Evolutionary conservation across 140 eudicot species (phyloP).

Genomic region (Flaveria floridana): DNA sequence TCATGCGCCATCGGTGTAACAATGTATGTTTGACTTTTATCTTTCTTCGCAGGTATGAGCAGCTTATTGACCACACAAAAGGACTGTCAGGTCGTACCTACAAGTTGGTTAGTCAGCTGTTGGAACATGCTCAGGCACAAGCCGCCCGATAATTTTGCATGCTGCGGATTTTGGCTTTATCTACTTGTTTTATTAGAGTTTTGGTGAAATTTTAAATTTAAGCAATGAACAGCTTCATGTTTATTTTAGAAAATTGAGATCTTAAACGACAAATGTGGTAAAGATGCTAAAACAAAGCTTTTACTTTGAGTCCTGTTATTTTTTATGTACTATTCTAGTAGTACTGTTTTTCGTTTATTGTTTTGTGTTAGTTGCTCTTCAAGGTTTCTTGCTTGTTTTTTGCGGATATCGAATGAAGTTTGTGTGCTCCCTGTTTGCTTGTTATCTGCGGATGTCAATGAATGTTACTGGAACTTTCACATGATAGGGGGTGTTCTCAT

Average conservation of each 20-base stretch:
- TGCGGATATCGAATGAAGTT: neutral
- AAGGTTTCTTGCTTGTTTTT: neutral
- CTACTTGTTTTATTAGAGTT: slow-evolving; percentile 16
- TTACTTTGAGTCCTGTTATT: neutral
- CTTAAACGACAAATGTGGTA: slow-evolving; percentile 13
- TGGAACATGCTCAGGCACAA: slow-evolving; percentile 78
- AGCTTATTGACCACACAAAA: slow-evolving; percentile 93
- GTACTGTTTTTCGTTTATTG: neutral
- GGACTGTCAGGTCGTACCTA: slow-evolving; percentile 80
- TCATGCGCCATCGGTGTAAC: no score
- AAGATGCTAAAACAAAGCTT: slow-evolving; percentile 16
- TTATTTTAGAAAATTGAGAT: slow-evolving; percentile 2
- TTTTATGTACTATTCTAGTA: neutral
- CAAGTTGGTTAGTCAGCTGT: slow-evolving; percentile 71
- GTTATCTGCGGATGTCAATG: no score
- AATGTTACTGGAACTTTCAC: no score
- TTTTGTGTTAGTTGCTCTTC: neutral
- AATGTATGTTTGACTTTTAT: neutral
- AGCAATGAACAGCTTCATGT: slow-evolving; percentile 24
- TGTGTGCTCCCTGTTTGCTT: neutral
- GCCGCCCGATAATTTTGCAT: slow-evolving; percentile 50
- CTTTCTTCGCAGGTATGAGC: slow-evolving; percentile 70
- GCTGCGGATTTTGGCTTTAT: slow-evolving; percentile 23
- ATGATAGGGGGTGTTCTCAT: no score
- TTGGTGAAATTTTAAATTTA: slow-evolving; percentile 12